Percentiles rank a stretch among this genome's conserved stretches.
These are phyloP conservation scores for Fagopyrum homotropicum DNA, from an alignment of 148 eudicot genomes.

Conservation along the genomic window DNA sequence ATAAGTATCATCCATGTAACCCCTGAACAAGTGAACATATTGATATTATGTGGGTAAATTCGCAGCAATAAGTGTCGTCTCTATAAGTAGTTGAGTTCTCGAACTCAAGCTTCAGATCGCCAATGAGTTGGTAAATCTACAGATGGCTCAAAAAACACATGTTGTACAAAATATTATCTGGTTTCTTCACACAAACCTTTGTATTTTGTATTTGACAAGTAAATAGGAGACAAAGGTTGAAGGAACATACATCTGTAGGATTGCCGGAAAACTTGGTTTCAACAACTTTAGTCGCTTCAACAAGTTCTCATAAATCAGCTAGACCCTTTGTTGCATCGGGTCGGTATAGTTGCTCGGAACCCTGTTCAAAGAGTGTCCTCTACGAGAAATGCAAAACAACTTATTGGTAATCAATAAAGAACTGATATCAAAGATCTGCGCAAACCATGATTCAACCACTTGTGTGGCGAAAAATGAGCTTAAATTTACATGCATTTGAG, in stretches of 20 bases:
- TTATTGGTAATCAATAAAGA: not conserved
- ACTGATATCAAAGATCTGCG: not conserved
- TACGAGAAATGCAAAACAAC: conserved; percentile 15
- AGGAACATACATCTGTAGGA: conserved; percentile 47
- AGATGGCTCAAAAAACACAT: not conserved
- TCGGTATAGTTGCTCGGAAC: conserved; percentile 56
- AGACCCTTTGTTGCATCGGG: conserved; percentile 44
- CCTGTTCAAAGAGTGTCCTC: conserved; percentile 95
- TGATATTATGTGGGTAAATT: no score
- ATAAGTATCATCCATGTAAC: no score
- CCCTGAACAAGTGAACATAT: no score
- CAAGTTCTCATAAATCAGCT: conserved; percentile 56
- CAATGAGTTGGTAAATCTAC: conserved; percentile 79
- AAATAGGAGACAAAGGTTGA: not conserved
- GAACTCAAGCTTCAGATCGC: conserved; percentile 71
- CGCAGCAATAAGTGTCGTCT: conserved; percentile 35
- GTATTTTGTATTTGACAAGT: not conserved
- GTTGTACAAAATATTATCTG: not conserved
- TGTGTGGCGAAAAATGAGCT: no score
- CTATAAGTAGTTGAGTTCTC: conserved; percentile 30
- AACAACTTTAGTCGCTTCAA: conserved; percentile 55
- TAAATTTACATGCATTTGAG: no score
- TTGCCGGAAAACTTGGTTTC: conserved; percentile 40
- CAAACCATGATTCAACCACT: not conserved
- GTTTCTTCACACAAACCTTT: not conserved